Base-by-base conservation (phyloP, 2,329 filamentous ascomycete species). In the Trichoderma aggressivum region DNA sequence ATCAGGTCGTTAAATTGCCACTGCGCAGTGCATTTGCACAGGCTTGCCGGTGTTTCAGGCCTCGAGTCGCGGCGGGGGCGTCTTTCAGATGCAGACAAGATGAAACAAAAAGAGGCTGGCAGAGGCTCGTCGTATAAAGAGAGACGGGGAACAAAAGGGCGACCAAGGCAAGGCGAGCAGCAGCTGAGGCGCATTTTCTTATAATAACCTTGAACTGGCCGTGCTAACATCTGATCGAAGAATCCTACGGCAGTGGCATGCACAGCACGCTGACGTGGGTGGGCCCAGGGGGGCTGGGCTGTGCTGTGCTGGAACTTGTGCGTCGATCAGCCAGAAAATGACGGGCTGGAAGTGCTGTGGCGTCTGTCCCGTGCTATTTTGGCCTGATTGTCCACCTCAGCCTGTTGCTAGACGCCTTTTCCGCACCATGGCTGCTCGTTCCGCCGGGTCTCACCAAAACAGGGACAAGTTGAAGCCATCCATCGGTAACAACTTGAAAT, bases 261-360 rank as follows among this genome's bases (percentile, higher is more conserved):
- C 28, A 30, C 56, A 28, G 50, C 58, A 39, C 60, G 69, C 60
- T 65, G 69, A 65, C 69, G 61, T 28, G 53, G 69, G 55, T 71
- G 69, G 69, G 55, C 28, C 69, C 59, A 70, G 28, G 67, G 67
- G 56, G 32, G 64, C 58, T 56, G 70, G 70, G 70, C 70, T 71
- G 70, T 71, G 70, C 34, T 62, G 59, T 24, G 47, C 30, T 59
- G 36, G 59, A 47, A 14, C 43, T 70, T 50, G 62, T n/a, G 58
- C 43, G 55, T 53, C 66, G 63, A 69, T 68, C 55, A 21, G 34
- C 32, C 12, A 61, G 32, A 36, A 24, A 61, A 39, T 36, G 28
- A 39, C 26, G 24, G 28, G 16, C 58, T 60, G 30, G 34, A 61
- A 61, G 16, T 61, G 58, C 21, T 10, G 34, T 36, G 30, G 34